Conservation (phyloP, 257 asterid species). For the Handroanthus guayacan region DNA sequence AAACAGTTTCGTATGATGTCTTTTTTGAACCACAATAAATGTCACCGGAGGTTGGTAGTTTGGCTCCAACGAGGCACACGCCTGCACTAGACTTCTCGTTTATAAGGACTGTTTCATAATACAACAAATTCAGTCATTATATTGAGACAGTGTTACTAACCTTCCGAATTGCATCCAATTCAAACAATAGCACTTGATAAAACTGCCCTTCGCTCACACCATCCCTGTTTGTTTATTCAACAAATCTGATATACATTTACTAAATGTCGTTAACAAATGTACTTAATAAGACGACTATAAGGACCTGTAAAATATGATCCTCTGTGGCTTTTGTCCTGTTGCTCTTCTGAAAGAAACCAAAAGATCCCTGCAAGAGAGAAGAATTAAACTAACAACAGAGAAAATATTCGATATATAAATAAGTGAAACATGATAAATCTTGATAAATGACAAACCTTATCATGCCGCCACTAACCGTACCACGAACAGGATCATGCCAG, state of each 20-base stretch:
- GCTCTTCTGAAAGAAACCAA: conserved; percentile 95
- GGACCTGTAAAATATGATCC: conserved; percentile 93
- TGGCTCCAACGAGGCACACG: conserved; percentile 97
- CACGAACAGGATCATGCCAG: conserved; percentile 96
- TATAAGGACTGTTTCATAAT: conserved; percentile 4
- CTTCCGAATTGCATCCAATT: conserved; percentile 95
- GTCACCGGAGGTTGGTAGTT: conserved; percentile 97
- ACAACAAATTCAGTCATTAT: too few species aligned
- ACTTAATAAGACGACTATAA: neutral
- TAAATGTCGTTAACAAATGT: neutral
- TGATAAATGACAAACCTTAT: conserved; percentile 56
- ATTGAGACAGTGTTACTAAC: conserved; percentile 34
- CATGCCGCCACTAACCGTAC: conserved; percentile 98
- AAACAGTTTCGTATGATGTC: conserved; percentile 93
- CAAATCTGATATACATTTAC: conserved; percentile 19
- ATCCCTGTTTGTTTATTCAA: conserved; percentile 58
- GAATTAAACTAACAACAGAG: too few species aligned
- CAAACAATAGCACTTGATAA: conserved; percentile 88
- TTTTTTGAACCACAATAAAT: conserved; percentile 90
- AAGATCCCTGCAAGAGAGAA: conserved; percentile 75
- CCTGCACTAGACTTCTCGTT: conserved; percentile 50
- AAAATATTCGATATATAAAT: too few species aligned
- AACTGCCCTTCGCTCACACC: conserved; percentile 99
- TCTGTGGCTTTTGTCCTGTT: conserved; percentile 96
- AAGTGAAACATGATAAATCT: too few species aligned